A percentile compares a stretch with the other conserved stretches of the same genome.
Evolutionary conservation across 495 filamentous ascomycete species (phyloP).

Genomic region (Penicillium soppii): DNA sequence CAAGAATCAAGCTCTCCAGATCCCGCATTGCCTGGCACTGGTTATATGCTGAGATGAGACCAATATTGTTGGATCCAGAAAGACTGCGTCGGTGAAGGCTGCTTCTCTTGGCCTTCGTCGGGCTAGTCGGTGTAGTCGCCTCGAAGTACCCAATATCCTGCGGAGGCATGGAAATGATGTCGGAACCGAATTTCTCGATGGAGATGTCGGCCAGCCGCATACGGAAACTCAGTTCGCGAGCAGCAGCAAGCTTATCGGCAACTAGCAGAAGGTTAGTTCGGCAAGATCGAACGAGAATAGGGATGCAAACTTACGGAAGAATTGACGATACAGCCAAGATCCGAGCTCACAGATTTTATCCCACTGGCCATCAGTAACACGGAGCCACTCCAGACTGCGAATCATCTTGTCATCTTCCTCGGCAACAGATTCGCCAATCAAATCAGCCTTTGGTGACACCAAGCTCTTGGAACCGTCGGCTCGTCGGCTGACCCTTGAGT

Average conservation of each 20-base stretch:
- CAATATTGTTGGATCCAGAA: conserved; percentile 17
- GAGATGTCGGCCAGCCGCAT: conserved; percentile 44
- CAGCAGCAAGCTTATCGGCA: conserved; percentile 59
- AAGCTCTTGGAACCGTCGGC: conserved; percentile 34
- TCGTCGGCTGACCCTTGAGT: conserved; percentile 32
- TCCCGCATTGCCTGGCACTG: conserved; percentile 67
- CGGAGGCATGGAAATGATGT: conserved; percentile 34
- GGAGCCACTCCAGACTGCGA: conserved; percentile 80
- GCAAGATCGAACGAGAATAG: not conserved
- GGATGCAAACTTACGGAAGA: conserved; percentile 33
- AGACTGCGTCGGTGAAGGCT: conserved; percentile 24
- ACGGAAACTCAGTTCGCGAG: conserved; percentile 55
- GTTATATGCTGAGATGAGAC: conserved; percentile 23
- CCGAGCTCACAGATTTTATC: conserved; percentile 66
- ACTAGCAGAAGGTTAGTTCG: conserved; percentile 13
- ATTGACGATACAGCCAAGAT: conserved; percentile 63
- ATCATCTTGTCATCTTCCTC: conserved; percentile 70
- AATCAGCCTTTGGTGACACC: conserved; percentile 54
- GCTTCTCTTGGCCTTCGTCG: conserved; percentile 30
- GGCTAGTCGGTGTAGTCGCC: conserved; percentile 28
- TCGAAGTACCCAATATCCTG: conserved; percentile 18
- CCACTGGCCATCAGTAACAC: conserved; percentile 69
- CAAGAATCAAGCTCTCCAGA: conserved; percentile 66
- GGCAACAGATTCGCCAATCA: conserved; percentile 62
- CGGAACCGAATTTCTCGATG: conserved; percentile 40